A percentile compares a stretch with the other conserved stretches of the same genome.
phyloP scores from a whole-genome alignment of 169 alveolate genomes.

The Plasmodium reichenowi region DNA sequence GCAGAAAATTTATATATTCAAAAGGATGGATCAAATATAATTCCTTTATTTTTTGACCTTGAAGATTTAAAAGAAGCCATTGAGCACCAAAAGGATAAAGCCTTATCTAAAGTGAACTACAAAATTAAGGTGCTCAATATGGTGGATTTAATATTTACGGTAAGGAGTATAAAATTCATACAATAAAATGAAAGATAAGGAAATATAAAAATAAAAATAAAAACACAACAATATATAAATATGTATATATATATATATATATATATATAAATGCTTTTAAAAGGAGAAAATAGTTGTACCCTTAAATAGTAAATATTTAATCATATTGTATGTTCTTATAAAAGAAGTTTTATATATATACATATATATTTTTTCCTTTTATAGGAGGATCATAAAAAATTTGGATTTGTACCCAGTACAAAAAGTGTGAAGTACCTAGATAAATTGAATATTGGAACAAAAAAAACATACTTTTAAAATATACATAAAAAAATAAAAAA shows the following conservation, averaged over 20 bases:
- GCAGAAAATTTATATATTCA: constrained; percentile 43
- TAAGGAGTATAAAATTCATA: constrained; percentile 7
- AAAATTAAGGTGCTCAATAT: constrained; percentile 67
- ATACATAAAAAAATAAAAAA: not conserved
- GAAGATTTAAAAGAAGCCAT: constrained; percentile 49
- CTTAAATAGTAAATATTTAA: too few relatives aligned
- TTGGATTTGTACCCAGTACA: constrained; percentile 71
- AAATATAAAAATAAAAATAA: not conserved
- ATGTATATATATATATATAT: not conserved
- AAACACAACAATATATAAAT: not conserved
- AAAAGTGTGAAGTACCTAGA: constrained; percentile 37
- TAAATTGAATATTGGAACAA: constrained; percentile 35
- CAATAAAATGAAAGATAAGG: not conserved
- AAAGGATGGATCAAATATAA: constrained; percentile 20
- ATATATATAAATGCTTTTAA: too few relatives aligned
- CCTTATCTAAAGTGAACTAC: not conserved
- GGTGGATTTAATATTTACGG: constrained; percentile 58
- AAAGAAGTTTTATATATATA: not conserved
- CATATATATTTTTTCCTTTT: not conserved
- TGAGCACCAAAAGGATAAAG: not conserved
- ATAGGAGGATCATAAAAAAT: constrained; percentile 41
- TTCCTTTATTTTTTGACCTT: constrained; percentile 59
- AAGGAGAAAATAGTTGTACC: too few relatives aligned
- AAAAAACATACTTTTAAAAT: constrained; percentile 57
- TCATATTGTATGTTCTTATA: too few relatives aligned